phyloP scores from a whole-genome alignment of 192 early-diverging fungal genomes.

The Coemansia sp. region DNA sequence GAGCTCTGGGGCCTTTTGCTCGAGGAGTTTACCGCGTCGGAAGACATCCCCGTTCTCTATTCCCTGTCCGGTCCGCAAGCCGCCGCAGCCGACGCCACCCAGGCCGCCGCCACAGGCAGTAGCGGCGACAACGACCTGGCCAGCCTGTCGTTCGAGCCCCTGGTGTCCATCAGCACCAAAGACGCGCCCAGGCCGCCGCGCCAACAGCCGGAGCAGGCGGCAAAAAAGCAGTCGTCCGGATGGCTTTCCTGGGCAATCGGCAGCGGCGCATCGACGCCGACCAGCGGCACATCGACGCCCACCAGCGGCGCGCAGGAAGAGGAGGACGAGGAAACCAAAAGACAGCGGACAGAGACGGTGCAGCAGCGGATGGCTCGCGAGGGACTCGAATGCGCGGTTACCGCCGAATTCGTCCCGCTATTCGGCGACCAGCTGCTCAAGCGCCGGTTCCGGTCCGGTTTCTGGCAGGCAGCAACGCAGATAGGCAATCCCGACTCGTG shows the following conservation, averaged over 20 bases:
- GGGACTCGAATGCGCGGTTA: not conserved
- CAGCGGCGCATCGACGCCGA: not conserved
- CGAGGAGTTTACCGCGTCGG: slow-evolving; percentile 17
- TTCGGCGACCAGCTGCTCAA: slow-evolving; percentile 9
- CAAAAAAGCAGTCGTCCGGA: not conserved
- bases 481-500: slow-evolving; percentile 66
- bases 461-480: slow-evolving; percentile 61
- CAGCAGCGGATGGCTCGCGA: slow-evolving; percentile 5
- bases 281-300: slow-evolving; percentile 16
- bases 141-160: slow-evolving; percentile 34
- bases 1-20: slow-evolving; percentile 55
- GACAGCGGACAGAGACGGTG: slow-evolving; percentile 15
- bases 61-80: not conserved
- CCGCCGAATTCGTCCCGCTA: slow-evolving; percentile 23
- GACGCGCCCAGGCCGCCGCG: not conserved
- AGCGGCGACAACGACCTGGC: slow-evolving; percentile 13
- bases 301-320: not conserved
- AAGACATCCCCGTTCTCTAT: not conserved
- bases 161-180: slow-evolving; percentile 24
- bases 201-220: not conserved
- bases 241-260: not conserved
- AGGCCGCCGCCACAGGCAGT: not conserved
- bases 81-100: not conserved
- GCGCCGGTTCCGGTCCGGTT: slow-evolving; percentile 53
- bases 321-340: slow-evolving; percentile 7